Conservation (phyloP, 1,139 yeast genomes). For the Tardiomyces depauwii region DNA sequence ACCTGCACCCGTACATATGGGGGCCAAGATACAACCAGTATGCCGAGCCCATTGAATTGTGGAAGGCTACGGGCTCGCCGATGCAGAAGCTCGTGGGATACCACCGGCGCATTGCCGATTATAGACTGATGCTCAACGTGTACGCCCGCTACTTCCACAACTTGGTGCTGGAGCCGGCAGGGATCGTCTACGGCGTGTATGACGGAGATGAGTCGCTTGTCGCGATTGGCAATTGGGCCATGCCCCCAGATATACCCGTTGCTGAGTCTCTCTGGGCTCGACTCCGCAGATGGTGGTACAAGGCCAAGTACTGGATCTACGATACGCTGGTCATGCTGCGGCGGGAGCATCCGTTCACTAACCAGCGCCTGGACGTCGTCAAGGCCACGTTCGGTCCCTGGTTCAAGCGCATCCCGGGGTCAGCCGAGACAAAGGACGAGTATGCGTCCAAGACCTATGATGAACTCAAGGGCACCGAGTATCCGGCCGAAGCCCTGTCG, state of each 20-base stretch:
- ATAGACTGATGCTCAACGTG: background rate
- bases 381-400: background rate
- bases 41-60: background rate
- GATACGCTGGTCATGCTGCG: background rate
- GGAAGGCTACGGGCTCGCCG: background rate
- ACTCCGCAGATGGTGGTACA: background rate
- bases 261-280: background rate
- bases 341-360: background rate
- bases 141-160: background rate
- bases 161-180: background rate
- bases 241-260: background rate
- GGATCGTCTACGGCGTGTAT: background rate
- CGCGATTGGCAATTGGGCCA: background rate
- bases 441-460: constrained; percentile 7
- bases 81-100: background rate
- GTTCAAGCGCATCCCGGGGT: constrained; percentile 1
- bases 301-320: background rate
- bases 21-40: constrained; percentile 5
- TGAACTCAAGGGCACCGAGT: constrained; percentile 6
- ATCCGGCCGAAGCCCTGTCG: constrained; percentile 6
- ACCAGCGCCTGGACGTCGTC: background rate
- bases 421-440: constrained; percentile 4
- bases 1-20: constrained; percentile 7
- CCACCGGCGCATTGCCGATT: background rate
- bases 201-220: background rate